These are phyloP conservation scores for Alternaria burnsii DNA, from an alignment of 2,329 filamentous ascomycete genomes.

Conservation along the genomic window DNA sequence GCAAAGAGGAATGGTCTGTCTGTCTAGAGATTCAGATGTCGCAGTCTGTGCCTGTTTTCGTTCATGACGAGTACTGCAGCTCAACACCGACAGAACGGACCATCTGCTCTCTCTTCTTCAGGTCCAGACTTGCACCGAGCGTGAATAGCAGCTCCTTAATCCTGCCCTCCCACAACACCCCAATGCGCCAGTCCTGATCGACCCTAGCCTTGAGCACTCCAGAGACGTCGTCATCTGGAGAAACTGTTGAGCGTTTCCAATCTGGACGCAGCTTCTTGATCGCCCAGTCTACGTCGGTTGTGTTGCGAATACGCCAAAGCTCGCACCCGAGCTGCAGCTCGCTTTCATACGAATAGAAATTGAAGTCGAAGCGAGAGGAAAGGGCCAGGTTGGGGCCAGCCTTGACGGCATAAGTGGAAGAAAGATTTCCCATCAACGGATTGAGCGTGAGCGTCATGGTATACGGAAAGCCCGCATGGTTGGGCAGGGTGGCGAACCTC, in stretches of 20 bases:
- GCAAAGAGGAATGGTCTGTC: conserved; percentile 15
- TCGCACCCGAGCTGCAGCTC: conserved; percentile 92
- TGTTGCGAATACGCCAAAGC: conserved; percentile 75
- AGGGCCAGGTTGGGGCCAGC: conserved; percentile 84
- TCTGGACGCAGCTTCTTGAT: conserved; percentile 54
- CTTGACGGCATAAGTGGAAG: conserved; percentile 89
- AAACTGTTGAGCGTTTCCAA: conserved; percentile 47
- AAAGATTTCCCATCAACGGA: conserved; percentile 92
- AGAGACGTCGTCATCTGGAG: conserved; percentile 71
- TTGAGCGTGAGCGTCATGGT: conserved; percentile 94
- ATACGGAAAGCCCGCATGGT: conserved; percentile 84
- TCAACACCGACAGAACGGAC: conserved; percentile 80
- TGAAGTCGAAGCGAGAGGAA: conserved; percentile 93
- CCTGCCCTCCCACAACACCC: conserved; percentile 90
- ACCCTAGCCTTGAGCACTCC: conserved; percentile 90
- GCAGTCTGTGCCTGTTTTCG: conserved; percentile 25
- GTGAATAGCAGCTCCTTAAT: conserved; percentile 94
- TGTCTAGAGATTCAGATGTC: conserved; percentile 15
- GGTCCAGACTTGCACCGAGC: conserved; percentile 84
- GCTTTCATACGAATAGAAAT: conserved; percentile 97
- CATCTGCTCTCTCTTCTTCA: conserved; percentile 77
- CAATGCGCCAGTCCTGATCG: conserved; percentile 86
- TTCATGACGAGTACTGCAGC: conserved; percentile 82
- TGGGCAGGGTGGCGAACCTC: conserved; percentile 86
- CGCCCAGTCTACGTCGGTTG: conserved; percentile 55